Evolutionary conservation across 2,329 filamentous ascomycete species (phyloP), one percentile per base, ranked within the genome.

Genomic region (Capronia epimyces): DNA sequence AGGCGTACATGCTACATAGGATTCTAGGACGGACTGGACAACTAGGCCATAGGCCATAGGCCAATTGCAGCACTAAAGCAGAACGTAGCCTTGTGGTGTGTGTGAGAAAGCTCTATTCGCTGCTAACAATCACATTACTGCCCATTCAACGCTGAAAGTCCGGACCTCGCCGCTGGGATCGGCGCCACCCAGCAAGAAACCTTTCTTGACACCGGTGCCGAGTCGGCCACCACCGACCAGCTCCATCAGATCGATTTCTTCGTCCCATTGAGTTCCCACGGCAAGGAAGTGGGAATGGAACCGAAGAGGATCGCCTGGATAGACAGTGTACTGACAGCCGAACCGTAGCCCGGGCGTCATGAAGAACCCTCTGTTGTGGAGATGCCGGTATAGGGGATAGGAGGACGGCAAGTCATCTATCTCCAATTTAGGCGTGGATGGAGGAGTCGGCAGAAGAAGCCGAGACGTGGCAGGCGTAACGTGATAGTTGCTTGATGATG

Each of bases 201-300:
- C 87, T 70, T 98, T 98, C 76, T 98, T 98, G 16, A 97, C 93
- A 43, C 88, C 88, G 1, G 93, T 97, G 0, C 90, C 93, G 56
- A 98, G 69, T 60, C 93, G 78, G 3, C 93, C 93, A 6, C 89
- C 89, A 16, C 83, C 86, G 13, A 97, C 84, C 12, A 98, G 73
- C 59, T 95, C 87, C 60, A 96, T 77, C 63, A 97, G 74, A 31
- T 86, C 79, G 50, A 98, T 84, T 60, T 89, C 82, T 62, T 95
- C 81, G 54, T 96, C 83, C 89, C 89, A 97, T n/a, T 76, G 82
- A 61, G 86, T 81, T 25, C 86, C 82, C n/a, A 84, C 86, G 6
- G 85, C 87, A 62, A 95, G 78, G 67, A 95, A 97, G 67, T 98
- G 93, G 40, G 89, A 93, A 69, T 98, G 93, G 67, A 94, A 98